Conservation (phyloP, 2,329 filamentous ascomycete genomes). For the Endoconidiophora polonica region DNA sequence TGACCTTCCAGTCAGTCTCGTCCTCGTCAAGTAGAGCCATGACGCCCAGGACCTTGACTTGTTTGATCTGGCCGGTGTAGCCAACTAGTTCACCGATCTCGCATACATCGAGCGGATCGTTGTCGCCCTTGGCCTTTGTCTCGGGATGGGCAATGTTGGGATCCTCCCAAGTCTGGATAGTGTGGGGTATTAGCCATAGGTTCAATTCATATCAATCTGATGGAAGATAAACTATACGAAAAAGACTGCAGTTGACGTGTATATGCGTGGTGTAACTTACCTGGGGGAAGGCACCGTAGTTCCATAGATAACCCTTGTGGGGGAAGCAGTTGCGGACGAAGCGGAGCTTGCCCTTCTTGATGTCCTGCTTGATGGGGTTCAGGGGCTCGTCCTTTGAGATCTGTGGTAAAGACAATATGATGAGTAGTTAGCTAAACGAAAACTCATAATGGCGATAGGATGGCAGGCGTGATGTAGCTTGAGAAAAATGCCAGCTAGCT, state of each 20-base stretch:
- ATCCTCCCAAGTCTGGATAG: slow-evolving; percentile 85
- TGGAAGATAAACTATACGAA: slow-evolving; percentile 5
- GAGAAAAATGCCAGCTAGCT: not conserved
- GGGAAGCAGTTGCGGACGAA: slow-evolving; percentile 99
- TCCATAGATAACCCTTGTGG: slow-evolving; percentile 99
- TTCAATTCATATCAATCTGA: not conserved
- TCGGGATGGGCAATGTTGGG: slow-evolving; percentile 90
- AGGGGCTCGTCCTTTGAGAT: slow-evolving; percentile 98
- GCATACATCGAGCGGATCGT: slow-evolving; percentile 97
- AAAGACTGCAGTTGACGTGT: not conserved
- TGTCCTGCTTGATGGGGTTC: slow-evolving; percentile 98
- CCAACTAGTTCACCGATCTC: slow-evolving; percentile 97
- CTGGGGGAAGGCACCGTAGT: slow-evolving; percentile 99
- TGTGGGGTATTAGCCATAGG: not conserved
- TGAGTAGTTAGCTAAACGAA: not conserved
- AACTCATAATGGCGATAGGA: not conserved
- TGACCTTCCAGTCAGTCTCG: slow-evolving; percentile 99
- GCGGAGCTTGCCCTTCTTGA: slow-evolving; percentile 99
- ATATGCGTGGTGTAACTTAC: slow-evolving; percentile 31
- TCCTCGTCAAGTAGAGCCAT: slow-evolving; percentile 99
- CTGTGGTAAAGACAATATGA: slow-evolving; percentile 27
- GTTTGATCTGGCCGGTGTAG: slow-evolving; percentile 93
- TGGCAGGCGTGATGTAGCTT: not conserved
- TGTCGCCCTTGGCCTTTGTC: slow-evolving; percentile 99
- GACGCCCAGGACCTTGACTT: slow-evolving; percentile 98